A percentile compares a stretch with the other conserved stretches of the same genome.
These are phyloP conservation scores for Jackrogersella minutella DNA, from an alignment of 495 filamentous ascomycete genomes.

Conservation along the genomic window DNA sequence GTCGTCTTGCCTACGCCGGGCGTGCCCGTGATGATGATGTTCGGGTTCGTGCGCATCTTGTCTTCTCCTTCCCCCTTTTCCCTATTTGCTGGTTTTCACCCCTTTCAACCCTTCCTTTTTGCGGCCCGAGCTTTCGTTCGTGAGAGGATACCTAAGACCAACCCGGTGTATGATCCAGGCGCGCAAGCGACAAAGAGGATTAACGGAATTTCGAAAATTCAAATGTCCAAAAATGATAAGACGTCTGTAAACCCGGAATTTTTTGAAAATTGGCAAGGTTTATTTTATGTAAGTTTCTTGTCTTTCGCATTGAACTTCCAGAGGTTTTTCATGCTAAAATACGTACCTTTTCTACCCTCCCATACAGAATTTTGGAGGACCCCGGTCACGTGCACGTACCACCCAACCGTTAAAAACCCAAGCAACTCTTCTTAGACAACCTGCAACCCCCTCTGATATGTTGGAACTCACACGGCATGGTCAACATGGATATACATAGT, in stretches of 20 bases:
- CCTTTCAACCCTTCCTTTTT: not conserved
- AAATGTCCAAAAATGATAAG: too few species aligned
- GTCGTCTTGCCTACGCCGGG: slow-evolving; percentile 95
- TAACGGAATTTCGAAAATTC: too few species aligned
- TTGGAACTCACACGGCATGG: too few species aligned
- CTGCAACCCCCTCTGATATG: not conserved
- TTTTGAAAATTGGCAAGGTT: too few species aligned
- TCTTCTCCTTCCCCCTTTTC: slow-evolving; percentile 41
- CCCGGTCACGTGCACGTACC: slow-evolving; percentile 21
- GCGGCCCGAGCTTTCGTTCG: not conserved
- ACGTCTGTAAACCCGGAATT: too few species aligned
- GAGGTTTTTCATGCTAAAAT: not conserved
- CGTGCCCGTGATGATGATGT: slow-evolving; percentile 94
- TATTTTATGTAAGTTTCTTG: not conserved
- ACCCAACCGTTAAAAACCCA: not conserved
- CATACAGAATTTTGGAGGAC: slow-evolving; percentile 14
- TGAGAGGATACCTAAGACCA: too few species aligned
- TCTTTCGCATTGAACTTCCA: not conserved
- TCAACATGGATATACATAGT: too few species aligned
- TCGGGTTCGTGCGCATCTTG: slow-evolving; percentile 70
- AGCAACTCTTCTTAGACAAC: not conserved
- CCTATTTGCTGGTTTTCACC: slow-evolving; percentile 2
- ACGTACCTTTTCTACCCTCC: slow-evolving; percentile 2
- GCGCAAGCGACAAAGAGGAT: too few species aligned
- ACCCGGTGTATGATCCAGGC: too few species aligned